Conservation (phyloP, 805 yeast species). For the Lipomyces anomalus region DNA sequence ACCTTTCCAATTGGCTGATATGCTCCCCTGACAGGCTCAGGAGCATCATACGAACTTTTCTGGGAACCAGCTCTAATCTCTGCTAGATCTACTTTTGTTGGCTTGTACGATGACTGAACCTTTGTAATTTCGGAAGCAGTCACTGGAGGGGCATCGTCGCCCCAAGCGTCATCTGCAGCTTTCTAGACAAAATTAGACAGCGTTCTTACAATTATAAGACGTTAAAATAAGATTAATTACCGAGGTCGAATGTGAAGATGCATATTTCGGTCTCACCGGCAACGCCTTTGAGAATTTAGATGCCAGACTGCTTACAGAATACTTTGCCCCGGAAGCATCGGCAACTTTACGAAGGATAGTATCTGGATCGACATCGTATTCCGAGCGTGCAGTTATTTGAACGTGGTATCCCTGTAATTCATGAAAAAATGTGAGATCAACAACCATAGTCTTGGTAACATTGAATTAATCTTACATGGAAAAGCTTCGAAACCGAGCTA, state of each 20-base stretch:
- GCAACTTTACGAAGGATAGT: slow-evolving; percentile 71
- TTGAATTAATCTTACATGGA: slow-evolving; percentile 25
- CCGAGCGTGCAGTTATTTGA: slow-evolving; percentile 93
- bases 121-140: slow-evolving; percentile 33
- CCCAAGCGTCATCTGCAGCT: slow-evolving; percentile 61
- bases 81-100: slow-evolving; percentile 34
- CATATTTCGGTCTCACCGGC: slow-evolving; percentile 34
- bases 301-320: slow-evolving; percentile 45
- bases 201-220: neutral
- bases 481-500: slow-evolving; percentile 36
- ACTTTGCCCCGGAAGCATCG: slow-evolving; percentile 94
- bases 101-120: slow-evolving; percentile 44
- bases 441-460: neutral
- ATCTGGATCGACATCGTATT: slow-evolving; percentile 76
- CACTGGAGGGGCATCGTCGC: slow-evolving; percentile 46
- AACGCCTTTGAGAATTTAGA: slow-evolving; percentile 25
- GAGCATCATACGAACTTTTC: slow-evolving; percentile 9
- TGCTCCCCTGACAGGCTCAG: slow-evolving; percentile 39
- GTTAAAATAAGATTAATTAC: neutral
- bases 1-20: slow-evolving; percentile 62
- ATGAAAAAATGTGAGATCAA: neutral
- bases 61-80: slow-evolving; percentile 25
- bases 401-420: slow-evolving; percentile 70
- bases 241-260: slow-evolving; percentile 25
- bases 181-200: slow-evolving; percentile 6